Conservation (phyloP, 2,329 filamentous ascomycete genomes). For the Penicillium carneum region DNA sequence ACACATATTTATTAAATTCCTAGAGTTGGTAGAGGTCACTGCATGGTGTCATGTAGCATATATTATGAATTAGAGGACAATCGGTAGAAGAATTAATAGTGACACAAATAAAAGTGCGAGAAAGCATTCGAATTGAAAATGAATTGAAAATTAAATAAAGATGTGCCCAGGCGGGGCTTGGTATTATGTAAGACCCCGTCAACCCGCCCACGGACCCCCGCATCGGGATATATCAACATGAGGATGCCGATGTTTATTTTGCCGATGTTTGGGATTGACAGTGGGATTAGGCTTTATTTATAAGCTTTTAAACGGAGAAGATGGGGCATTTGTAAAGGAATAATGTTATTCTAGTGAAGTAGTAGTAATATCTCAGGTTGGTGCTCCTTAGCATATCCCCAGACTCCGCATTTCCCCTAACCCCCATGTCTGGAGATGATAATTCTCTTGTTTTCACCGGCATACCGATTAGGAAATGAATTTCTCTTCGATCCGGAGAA, state of each 20-base stretch:
- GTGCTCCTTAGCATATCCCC: neutral
- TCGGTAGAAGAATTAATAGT: too few relatives aligned
- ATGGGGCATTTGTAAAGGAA: neutral
- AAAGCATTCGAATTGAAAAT: too few relatives aligned
- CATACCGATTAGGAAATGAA: constrained; percentile 30
- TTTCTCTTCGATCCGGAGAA: constrained; percentile 23
- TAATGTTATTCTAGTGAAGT: neutral
- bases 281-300: neutral
- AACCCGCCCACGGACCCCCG: neutral
- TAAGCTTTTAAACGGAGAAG: neutral
- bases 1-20: too few relatives aligned
- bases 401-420: constrained; percentile 34
- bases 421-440: constrained; percentile 13
- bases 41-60: too few relatives aligned
- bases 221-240: neutral
- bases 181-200: too few relatives aligned
- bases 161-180: too few relatives aligned
- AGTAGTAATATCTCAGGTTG: neutral
- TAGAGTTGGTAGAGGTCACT: too few relatives aligned
- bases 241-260: neutral
- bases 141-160: too few relatives aligned
- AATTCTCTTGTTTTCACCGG: constrained; percentile 27
- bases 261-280: neutral
- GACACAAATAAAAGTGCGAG: too few relatives aligned
- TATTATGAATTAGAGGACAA: too few relatives aligned